Conservation (phyloP, 75 land plant genomes). For the Azolla pinnata region DNA sequence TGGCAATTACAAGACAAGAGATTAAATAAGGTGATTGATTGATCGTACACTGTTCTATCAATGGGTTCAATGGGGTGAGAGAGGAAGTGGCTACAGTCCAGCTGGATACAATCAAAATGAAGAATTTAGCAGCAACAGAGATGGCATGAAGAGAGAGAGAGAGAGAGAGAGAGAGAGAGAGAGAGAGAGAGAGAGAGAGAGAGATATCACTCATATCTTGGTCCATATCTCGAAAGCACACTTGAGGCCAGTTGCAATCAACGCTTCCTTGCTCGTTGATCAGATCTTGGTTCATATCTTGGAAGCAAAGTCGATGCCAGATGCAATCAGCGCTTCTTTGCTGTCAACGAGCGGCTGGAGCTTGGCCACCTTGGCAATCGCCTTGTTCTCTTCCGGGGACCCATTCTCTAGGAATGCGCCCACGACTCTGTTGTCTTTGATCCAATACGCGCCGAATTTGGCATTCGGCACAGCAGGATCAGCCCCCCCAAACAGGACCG, state of each 20-base stretch:
- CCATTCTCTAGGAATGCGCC: constrained; percentile 89
- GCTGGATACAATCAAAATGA: too few species aligned
- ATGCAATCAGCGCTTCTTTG: constrained; percentile 29
- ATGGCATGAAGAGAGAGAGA: too few species aligned
- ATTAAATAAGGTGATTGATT: too few species aligned
- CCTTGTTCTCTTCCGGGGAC: constrained; percentile 86
- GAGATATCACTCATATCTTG: background rate
- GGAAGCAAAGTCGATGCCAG: background rate
- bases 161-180: background rate
- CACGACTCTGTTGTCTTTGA: constrained; percentile 76
- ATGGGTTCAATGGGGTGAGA: too few species aligned
- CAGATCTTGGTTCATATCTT: background rate
- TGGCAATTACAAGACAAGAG: too few species aligned
- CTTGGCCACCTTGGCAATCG: constrained; percentile 78
- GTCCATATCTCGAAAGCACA: background rate
- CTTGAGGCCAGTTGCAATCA: constrained; percentile 7
- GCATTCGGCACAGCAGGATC: constrained; percentile 41
- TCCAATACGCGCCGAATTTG: constrained; percentile 88
- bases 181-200: constrained; percentile 3
- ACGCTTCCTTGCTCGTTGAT: constrained; percentile 34
- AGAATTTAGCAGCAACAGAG: too few species aligned
- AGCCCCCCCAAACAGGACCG: constrained; percentile 66
- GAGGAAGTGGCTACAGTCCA: too few species aligned
- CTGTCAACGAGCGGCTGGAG: constrained; percentile 56
- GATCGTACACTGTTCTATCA: too few species aligned